Evolutionary conservation across 1,139 yeast genomes (phyloP).

Genomic region (Taphrina sp.): DNA sequence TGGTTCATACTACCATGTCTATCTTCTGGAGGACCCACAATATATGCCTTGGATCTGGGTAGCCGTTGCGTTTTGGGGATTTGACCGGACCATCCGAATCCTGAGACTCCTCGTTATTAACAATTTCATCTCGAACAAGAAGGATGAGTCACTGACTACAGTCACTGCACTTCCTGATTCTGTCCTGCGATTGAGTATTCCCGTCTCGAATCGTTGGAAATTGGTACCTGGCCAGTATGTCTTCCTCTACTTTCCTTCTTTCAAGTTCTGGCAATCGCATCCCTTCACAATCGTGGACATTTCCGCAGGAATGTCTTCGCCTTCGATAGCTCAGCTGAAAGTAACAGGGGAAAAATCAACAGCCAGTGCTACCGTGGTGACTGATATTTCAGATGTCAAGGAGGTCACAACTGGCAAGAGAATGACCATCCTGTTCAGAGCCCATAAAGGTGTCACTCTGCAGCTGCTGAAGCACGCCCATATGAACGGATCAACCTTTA

Average conservation of each 20-base stretch:
- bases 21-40: conserved; percentile 48
- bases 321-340: conserved; percentile 37
- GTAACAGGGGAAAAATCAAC: conserved; percentile 35
- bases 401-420: conserved; percentile 38
- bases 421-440: conserved; percentile 36
- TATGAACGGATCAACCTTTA: conserved; percentile 3
- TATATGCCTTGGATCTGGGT: conserved; percentile 51
- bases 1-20: conserved; percentile 43
- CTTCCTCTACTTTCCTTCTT: conserved; percentile 54
- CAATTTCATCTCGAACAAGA: conserved; percentile 29
- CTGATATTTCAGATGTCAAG: neutral
- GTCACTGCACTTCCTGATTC: conserved; percentile 37
- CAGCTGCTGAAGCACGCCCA: conserved; percentile 23
- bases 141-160: conserved; percentile 15
- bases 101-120: conserved; percentile 41
- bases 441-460: conserved; percentile 34
- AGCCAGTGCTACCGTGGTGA: neutral
- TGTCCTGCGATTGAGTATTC: conserved; percentile 19
- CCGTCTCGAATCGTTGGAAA: conserved; percentile 44
- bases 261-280: conserved; percentile 58
- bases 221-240: conserved; percentile 60
- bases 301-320: neutral
- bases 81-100: conserved; percentile 47
- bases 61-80: conserved; percentile 48
- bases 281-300: conserved; percentile 58